phyloP scores from a whole-genome alignment of 495 filamentous ascomycete genomes.

The Hapsidospora chrysogenum region DNA sequence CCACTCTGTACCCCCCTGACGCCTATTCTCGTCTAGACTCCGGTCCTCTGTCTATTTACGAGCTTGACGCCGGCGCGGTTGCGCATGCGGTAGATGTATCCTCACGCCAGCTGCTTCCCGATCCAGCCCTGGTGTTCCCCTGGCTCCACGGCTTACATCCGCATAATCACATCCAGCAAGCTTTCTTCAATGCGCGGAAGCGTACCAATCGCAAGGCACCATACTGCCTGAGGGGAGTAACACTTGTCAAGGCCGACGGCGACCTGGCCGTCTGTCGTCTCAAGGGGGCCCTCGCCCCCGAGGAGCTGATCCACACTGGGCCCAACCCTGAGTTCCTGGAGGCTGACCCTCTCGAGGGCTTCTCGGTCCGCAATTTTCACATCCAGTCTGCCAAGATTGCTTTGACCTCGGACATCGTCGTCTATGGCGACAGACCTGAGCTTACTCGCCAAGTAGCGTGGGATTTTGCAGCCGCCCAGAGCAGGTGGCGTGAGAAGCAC shows the following conservation, averaged over 20 bases:
- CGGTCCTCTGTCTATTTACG: slow-evolving; percentile 46
- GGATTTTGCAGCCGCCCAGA: slow-evolving; percentile 59
- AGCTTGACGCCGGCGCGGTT: slow-evolving; percentile 51
- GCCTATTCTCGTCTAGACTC: slow-evolving; percentile 35
- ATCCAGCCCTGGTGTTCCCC: slow-evolving; percentile 76
- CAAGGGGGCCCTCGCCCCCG: slow-evolving; percentile 68
- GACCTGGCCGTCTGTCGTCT: slow-evolving; percentile 58
- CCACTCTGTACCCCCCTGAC: slow-evolving; percentile 61
- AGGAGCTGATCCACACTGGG: slow-evolving; percentile 48
- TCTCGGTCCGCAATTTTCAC: slow-evolving; percentile 83
- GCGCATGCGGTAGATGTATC: slow-evolving; percentile 56
- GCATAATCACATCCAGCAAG: slow-evolving; percentile 70
- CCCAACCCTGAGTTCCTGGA: slow-evolving; percentile 43
- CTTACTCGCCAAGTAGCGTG: slow-evolving; percentile 51
- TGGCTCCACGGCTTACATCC: slow-evolving; percentile 95
- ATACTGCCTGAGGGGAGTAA: slow-evolving; percentile 62
- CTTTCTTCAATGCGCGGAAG: slow-evolving; percentile 70
- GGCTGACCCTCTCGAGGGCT: slow-evolving; percentile 70
- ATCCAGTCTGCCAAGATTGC: slow-evolving; percentile 87
- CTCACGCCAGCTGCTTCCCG: slow-evolving; percentile 63
- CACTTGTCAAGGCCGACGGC: slow-evolving; percentile 76
- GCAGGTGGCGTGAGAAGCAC: slow-evolving; percentile 50
- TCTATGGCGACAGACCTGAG: slow-evolving; percentile 62
- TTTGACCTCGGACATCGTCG: slow-evolving; percentile 74
- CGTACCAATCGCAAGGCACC: slow-evolving; percentile 58